These are phyloP conservation scores for Persicaria tinctoria DNA, from an alignment of 148 eudicot genomes.

Conservation along the genomic window DNA sequence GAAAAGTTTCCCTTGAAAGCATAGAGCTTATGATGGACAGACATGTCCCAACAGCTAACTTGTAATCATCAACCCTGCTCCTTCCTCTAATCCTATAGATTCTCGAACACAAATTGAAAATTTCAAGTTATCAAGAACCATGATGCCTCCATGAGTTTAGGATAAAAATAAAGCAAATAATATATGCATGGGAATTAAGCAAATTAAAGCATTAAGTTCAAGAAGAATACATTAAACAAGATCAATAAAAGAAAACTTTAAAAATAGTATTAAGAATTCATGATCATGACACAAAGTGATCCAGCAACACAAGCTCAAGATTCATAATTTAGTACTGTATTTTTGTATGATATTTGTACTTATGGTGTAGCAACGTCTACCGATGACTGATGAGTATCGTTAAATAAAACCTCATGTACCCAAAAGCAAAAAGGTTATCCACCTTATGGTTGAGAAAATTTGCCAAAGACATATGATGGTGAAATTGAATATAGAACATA, in stretches of 20 bases:
- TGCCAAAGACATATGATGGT: not conserved
- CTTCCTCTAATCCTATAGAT: slow-evolving; percentile 58
- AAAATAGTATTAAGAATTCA: not conserved
- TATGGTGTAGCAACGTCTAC: not conserved
- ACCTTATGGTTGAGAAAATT: not conserved
- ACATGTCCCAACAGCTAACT: slow-evolving; percentile 79
- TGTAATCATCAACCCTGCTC: slow-evolving; percentile 52
- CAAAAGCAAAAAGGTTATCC: not conserved
- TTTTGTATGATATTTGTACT: not conserved
- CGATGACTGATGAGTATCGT: not conserved
- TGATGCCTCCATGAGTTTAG: not conserved
- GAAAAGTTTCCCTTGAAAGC: slow-evolving; percentile 42
- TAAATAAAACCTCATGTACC: not conserved
- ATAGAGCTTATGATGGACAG: slow-evolving; percentile 63
- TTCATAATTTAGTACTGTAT: not conserved
- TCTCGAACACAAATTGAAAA: not conserved
- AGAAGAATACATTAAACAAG: not conserved
- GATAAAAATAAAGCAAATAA: not conserved
- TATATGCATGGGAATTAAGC: not conserved
- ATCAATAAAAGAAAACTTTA: not conserved
- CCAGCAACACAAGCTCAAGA: not conserved
- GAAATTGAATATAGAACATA: slow-evolving; percentile 20
- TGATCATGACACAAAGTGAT: not conserved
- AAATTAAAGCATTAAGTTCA: not conserved
- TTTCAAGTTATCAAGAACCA: not conserved